Conservation (phyloP, 1,284 basidiomycete species). For the Kalmanozyma brasiliensis region DNA sequence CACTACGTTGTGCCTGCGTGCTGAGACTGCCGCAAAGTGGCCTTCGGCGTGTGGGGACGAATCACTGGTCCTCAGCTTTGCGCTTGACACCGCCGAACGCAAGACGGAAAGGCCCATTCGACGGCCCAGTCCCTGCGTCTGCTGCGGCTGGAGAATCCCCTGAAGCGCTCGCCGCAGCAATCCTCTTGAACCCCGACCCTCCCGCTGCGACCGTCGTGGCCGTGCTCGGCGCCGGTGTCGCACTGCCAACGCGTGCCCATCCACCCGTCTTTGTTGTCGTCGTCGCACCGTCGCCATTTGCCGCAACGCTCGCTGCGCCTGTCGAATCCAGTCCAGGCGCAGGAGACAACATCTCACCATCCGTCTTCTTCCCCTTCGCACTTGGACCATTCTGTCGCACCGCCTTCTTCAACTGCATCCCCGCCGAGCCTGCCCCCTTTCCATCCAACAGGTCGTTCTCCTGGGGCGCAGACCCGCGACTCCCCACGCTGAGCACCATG, state of each 20-base stretch:
- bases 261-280: constrained; percentile 22
- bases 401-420: constrained; percentile 32
- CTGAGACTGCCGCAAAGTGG: no score
- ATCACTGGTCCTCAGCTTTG: constrained; percentile 18
- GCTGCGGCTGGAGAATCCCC: constrained; percentile 4
- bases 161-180: constrained; percentile 2
- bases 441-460: constrained; percentile 57
- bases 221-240: constrained; percentile 24
- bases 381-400: not conserved
- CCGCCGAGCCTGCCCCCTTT: constrained; percentile 5
- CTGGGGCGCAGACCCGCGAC: constrained; percentile 58
- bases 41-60: no score
- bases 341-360: constrained; percentile 13
- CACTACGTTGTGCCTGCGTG: no score
- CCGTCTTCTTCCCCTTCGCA: constrained; percentile 7
- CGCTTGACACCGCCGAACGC: constrained; percentile 31
- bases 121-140: not conserved
- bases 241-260: constrained; percentile 42
- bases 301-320: constrained; percentile 5
- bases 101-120: constrained; percentile 17
- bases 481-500: constrained; percentile 67
- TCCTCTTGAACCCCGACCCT: constrained; percentile 15
- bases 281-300: constrained; percentile 11
- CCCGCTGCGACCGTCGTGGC: not conserved
- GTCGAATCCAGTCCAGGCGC: constrained; percentile 6